phyloP scores from a whole-genome alignment of 441 rosid species.

The Viola pubescens region DNA sequence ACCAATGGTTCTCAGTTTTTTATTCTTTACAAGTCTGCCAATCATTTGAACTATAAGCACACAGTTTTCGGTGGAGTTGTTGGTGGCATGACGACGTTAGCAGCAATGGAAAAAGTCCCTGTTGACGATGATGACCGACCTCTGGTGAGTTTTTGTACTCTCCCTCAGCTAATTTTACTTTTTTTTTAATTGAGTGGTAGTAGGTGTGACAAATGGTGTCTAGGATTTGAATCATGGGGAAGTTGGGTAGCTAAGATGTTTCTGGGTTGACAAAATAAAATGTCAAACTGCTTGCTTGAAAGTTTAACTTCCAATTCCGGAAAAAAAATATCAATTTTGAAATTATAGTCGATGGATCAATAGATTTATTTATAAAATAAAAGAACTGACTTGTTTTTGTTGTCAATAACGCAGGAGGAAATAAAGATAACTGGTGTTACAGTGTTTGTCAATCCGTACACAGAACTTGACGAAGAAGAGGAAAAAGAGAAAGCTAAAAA shows the following conservation, averaged over 20 bases:
- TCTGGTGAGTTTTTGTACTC: constrained; percentile 38
- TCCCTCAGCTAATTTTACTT: not conserved
- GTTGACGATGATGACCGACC: constrained; percentile 76
- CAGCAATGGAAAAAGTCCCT: constrained; percentile 86
- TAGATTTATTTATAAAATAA: too few species aligned
- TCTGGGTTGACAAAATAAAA: not conserved
- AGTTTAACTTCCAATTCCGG: not conserved
- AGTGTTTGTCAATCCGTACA: constrained; percentile 82
- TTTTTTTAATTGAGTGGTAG: not conserved
- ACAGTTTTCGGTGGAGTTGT: constrained; percentile 89
- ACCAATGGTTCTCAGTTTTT: constrained; percentile 96
- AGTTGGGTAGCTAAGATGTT: not conserved
- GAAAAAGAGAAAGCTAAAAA: constrained; percentile 56
- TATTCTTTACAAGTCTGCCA: constrained; percentile 92
- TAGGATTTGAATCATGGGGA: not conserved
- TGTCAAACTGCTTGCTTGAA: not conserved
- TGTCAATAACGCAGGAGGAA: constrained; percentile 57
- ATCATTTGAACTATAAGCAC: constrained; percentile 85
- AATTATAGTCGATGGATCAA: too few species aligned
- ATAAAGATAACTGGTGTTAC: constrained; percentile 62
- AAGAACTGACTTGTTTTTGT: too few species aligned
- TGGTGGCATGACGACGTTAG: constrained; percentile 74
- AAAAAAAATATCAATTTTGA: not conserved
- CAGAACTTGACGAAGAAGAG: constrained; percentile 76
- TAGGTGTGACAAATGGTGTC: not conserved